Conservation (phyloP, 331 rosid species). For the Quercus phellos region DNA sequence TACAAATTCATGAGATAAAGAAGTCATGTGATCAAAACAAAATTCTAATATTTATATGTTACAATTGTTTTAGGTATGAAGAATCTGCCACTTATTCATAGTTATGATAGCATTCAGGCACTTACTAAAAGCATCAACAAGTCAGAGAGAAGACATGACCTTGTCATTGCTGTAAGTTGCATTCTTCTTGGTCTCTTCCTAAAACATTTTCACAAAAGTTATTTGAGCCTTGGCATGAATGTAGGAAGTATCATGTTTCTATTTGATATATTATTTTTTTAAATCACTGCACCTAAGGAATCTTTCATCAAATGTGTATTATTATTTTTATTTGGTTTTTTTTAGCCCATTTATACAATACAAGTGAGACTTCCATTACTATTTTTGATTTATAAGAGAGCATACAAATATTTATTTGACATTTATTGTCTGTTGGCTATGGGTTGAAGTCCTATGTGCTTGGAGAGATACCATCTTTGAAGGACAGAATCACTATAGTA, state of each 20-base stretch:
- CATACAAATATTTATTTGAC: not conserved
- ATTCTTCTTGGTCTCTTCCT: slow-evolving; percentile 13
- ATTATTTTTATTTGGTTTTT: no score
- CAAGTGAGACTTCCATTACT: no score
- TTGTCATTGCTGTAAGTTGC: slow-evolving; percentile 90
- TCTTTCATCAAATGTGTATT: not conserved
- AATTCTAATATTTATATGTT: slow-evolving; percentile 9
- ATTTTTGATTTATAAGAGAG: no score
- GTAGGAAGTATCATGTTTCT: not conserved
- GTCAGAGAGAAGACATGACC: slow-evolving; percentile 86
- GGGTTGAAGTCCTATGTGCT: slow-evolving; percentile 82
- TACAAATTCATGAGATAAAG: slow-evolving; percentile 15
- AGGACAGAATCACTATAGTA: slow-evolving; percentile 77
- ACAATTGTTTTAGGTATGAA: slow-evolving; percentile 52
- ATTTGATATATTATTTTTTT: not conserved
- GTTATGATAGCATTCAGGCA: slow-evolving; percentile 80
- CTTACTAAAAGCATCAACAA: slow-evolving; percentile 53
- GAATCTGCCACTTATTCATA: slow-evolving; percentile 88
- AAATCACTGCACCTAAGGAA: not conserved
- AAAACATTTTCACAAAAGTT: not conserved
- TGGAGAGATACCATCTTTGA: slow-evolving; percentile 86
- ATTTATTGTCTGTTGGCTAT: slow-evolving; percentile 19
- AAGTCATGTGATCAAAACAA: not conserved
- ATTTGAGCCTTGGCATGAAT: not conserved
- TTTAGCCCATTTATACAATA: no score